Evolutionary conservation across 2,329 filamentous ascomycete genomes (phyloP).

Genomic region (Venturia effusa): DNA sequence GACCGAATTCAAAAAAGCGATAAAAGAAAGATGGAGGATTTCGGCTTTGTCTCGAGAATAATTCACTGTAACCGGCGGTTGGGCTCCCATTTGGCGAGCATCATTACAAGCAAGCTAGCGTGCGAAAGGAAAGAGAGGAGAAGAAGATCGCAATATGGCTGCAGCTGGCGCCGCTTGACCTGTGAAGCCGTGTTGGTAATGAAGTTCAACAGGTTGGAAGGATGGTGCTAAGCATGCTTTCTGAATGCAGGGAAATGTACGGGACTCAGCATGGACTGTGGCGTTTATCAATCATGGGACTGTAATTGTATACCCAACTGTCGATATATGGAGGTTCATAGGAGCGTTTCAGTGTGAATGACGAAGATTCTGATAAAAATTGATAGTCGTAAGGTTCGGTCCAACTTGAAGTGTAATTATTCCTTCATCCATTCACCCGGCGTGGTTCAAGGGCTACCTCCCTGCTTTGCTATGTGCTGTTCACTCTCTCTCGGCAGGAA

Average conservation of each 20-base stretch:
- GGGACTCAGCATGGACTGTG: background rate
- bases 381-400: background rate
- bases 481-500: too few species aligned
- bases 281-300: background rate
- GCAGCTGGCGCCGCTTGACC: too few species aligned
- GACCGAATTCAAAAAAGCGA: constrained; percentile 34
- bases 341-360: background rate
- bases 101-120: background rate
- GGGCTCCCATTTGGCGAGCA: background rate
- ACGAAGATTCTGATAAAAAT: background rate
- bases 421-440: background rate
- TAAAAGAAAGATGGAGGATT: background rate
- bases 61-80: background rate
- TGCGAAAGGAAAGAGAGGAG: background rate
- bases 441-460: too few species aligned
- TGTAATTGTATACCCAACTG: background rate
- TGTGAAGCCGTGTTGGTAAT: background rate
- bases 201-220: background rate
- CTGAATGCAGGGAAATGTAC: background rate
- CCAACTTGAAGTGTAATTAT: background rate
- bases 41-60: background rate
- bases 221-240: background rate
- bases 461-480: background rate
- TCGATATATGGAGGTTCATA: background rate
- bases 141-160: background rate